Evolutionary conservation across 1,284 basidiomycete species (phyloP).

Genomic region (Trichosporon coremiiforme): DNA sequence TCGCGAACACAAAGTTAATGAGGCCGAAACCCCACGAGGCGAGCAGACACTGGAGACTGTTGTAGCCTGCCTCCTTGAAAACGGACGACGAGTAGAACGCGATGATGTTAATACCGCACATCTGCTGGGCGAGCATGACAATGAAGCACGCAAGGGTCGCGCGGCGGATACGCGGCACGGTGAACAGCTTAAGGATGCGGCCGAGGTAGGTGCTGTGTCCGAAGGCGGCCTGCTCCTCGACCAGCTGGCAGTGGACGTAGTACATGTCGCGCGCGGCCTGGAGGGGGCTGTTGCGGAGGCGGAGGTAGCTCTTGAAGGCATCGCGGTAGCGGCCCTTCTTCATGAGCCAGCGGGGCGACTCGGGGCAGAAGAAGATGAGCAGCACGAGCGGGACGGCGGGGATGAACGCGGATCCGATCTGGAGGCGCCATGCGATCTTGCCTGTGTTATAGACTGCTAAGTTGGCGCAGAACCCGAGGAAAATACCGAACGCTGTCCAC

Average conservation of each 20-base stretch:
- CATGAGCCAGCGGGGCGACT: conserved; percentile 73
- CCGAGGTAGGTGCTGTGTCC: conserved; percentile 56
- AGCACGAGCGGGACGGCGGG: conserved; percentile 56
- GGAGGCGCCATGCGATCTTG: conserved; percentile 56
- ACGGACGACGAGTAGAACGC: conserved; percentile 62
- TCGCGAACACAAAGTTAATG: conserved; percentile 43
- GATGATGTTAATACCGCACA: conserved; percentile 47
- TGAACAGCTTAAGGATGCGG: conserved; percentile 68
- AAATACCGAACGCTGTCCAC: conserved; percentile 58
- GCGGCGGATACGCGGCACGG: conserved; percentile 66
- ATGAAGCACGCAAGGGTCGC: conserved; percentile 69
- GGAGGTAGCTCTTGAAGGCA: conserved; percentile 66
- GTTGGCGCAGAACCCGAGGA: conserved; percentile 38
- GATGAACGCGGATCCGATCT: conserved; percentile 58
- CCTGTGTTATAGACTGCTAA: conserved; percentile 38
- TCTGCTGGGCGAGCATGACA: conserved; percentile 63
- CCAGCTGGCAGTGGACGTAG: conserved; percentile 56
- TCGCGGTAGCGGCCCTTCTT: conserved; percentile 67
- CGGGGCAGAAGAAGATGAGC: conserved; percentile 63
- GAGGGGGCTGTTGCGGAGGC: conserved; percentile 67
- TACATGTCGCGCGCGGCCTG: conserved; percentile 74
- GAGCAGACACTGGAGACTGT: conserved; percentile 55
- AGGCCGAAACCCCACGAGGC: conserved; percentile 67
- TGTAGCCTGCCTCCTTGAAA: conserved; percentile 62
- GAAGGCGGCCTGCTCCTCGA: conserved; percentile 46